Evolutionary conservation across 169 alveolate species (phyloP), one percentile per base, ranked within the genome.

Genomic region (Plasmodium blacklocki): DNA sequence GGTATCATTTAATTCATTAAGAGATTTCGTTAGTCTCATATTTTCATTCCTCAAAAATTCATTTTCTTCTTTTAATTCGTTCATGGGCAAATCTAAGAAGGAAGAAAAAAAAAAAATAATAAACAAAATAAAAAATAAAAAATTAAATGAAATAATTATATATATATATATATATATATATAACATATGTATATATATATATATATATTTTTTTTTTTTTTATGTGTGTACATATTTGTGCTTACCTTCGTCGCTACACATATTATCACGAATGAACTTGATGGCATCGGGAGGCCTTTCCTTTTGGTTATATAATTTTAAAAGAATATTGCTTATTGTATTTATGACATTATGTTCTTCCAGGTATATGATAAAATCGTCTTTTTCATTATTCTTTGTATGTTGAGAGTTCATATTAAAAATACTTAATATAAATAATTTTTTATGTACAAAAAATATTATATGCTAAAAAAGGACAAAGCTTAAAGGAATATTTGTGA

Each of bases 211-310:
- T 29, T 29, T 26, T 26, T 32, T 32, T 32, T 32, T 32, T 32
- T 32, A 32, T 32, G 5, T 15, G 32, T 15, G 23, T 60, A 15
- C 32, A 60, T 29, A 11, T 26, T 14, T 54, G 9, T 32, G 4
- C 14, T 23, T 29, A 80, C 90, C 90, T 15, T 50, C 73, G 26
- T 56, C 63, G 21, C 45, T 50, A 12, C 43, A 45, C 52, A 67
- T 21, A 68, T 80, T 21, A 18, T 68, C 83, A 60, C 85, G 70
- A 67, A 80, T 80, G 47, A 52, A 80, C 59, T 63, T 56, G 12
- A 80, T 80, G 0, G 85, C 90, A 5, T 80, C 85, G 6, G 32
- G 11, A 68, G 90, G 90, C 63, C 50, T 80, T 80, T 80, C 90
- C 62, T 66, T 67, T 73, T 80, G 85, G 43, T 80, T 66, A 59